These are phyloP conservation scores for Aspergillus sp. DNA, from an alignment of 2,329 filamentous ascomycete species.

Conservation along the genomic window DNA sequence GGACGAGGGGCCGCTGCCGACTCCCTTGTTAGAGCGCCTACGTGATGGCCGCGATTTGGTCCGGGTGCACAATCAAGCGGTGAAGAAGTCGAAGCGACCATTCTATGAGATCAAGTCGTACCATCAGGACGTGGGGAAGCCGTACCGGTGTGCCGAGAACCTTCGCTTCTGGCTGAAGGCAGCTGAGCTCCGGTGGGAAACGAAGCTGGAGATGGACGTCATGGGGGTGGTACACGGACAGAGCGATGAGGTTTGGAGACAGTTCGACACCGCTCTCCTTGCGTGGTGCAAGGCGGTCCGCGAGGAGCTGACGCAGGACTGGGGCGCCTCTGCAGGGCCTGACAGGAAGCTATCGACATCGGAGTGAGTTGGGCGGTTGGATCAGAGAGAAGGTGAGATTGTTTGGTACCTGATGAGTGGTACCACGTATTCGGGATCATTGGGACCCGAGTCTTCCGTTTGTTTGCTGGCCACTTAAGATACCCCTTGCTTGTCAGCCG, in stretches of 20 bases:
- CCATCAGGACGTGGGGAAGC: slow-evolving; percentile 91
- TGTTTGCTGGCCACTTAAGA: slow-evolving; percentile 20
- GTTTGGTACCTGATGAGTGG: slow-evolving; percentile 14
- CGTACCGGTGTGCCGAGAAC: slow-evolving; percentile 91
- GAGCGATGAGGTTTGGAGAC: slow-evolving; percentile 65
- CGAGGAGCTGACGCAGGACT: slow-evolving; percentile 77
- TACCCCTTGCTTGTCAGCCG: slow-evolving; percentile 18
- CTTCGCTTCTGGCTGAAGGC: slow-evolving; percentile 95
- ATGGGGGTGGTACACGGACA: slow-evolving; percentile 79
- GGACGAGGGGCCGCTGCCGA: slow-evolving; percentile 46
- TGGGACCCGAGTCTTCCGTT: slow-evolving; percentile 9
- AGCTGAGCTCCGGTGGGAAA: slow-evolving; percentile 89
- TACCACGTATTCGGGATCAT: slow-evolving; percentile 17
- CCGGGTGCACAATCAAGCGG: slow-evolving; percentile 82
- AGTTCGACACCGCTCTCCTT: slow-evolving; percentile 79
- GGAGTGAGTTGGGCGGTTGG: not conserved
- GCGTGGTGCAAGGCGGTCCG: slow-evolving; percentile 80
- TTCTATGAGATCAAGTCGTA: slow-evolving; percentile 87
- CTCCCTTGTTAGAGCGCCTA: slow-evolving; percentile 69
- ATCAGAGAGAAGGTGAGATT: not conserved
- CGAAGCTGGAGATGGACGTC: slow-evolving; percentile 77
- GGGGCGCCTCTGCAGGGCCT: slow-evolving; percentile 37
- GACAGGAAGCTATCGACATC: not conserved
- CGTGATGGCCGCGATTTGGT: slow-evolving; percentile 79
- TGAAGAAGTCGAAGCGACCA: slow-evolving; percentile 77